Conservation (phyloP, 129 eudicot species). For the Pittosporum tobira region DNA sequence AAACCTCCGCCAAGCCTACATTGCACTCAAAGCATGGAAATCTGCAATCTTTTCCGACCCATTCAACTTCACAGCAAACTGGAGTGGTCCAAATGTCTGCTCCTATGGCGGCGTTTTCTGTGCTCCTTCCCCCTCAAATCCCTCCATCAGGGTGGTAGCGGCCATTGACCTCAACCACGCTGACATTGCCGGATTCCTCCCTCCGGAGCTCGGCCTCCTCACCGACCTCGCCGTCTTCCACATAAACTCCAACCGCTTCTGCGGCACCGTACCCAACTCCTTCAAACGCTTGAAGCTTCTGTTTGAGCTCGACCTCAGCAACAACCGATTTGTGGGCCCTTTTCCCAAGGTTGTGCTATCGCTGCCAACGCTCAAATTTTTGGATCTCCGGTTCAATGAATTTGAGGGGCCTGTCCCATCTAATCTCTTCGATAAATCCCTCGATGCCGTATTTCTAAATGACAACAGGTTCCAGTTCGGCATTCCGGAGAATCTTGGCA, state of each 20-base stretch:
- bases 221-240: no score
- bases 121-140: slow-evolving; percentile 27
- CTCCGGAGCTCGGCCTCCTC: no score
- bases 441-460: slow-evolving; percentile 69
- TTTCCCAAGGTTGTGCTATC: slow-evolving; percentile 40
- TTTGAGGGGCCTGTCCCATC: slow-evolving; percentile 72
- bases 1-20: slow-evolving; percentile 48
- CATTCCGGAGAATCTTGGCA: slow-evolving; percentile 67
- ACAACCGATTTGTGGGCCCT: no score
- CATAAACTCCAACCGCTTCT: slow-evolving; percentile 71
- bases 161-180: no score
- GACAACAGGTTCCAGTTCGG: slow-evolving; percentile 67
- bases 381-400: slow-evolving; percentile 77
- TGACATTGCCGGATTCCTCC: no score
- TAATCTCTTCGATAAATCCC: slow-evolving; percentile 47
- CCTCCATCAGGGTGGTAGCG: no score
- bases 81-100: slow-evolving; percentile 71
- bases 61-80: slow-evolving; percentile 51
- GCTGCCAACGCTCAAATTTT: slow-evolving; percentile 45
- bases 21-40: slow-evolving; percentile 83
- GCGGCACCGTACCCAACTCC: slow-evolving; percentile 55
- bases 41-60: no score
- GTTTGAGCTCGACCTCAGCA: no score
- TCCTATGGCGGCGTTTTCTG: slow-evolving; percentile 63
- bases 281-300: slow-evolving; percentile 71